Base-by-base conservation (phyloP, 1,284 basidiomycete species). In the Xanthoconium separans region DNA sequence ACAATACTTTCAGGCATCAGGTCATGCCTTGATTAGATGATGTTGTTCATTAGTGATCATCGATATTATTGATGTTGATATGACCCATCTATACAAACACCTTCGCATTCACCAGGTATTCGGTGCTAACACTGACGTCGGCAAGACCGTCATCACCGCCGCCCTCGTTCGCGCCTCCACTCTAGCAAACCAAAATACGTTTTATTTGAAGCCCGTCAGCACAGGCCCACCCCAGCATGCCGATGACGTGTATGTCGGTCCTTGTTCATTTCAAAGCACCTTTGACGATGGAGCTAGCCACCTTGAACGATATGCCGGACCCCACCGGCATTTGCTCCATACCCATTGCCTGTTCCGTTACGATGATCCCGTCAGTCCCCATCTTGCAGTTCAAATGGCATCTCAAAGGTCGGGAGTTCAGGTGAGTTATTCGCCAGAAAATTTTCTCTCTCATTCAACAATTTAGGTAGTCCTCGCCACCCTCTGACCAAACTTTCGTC, bases 181-280 rank as follows among this genome's bases (percentile, higher is more conserved):
- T 1, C 66, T 71, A 0, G 72, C 65, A 29, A 72, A 76, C 40
- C 76, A 75, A 16, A 65, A 69, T 36, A 87, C 91, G 0, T 89
- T 85, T 63, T 97, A 97, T 66, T 75, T 97, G 57, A 98, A 97
- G 68, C 95, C 94, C 0, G 85, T 96, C 58, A 95, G 92, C 67
- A 95, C 95, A 0, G 94, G 95, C 2, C 78, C 86, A 1, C 75
- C 81, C n/a, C 72, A 81, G 27, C 87, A 91, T 58, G 90, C 92
- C 18, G 94, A 97, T 68, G 89, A 93, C 60, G 75, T 75, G 94
- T 95, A 63, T 61, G 83, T 73, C 29, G 2, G 3, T 44, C 15
- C 41, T 50, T 11, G 7, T 44, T 47, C 41, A 40, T 29, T 15
- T 40, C 2, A 9, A 34, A 15, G 20, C 20, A n/a, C 47, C 27